These are phyloP conservation scores for Cryptosporidium felis DNA, from an alignment of 169 alveolate genomes.

Conservation along the genomic window DNA sequence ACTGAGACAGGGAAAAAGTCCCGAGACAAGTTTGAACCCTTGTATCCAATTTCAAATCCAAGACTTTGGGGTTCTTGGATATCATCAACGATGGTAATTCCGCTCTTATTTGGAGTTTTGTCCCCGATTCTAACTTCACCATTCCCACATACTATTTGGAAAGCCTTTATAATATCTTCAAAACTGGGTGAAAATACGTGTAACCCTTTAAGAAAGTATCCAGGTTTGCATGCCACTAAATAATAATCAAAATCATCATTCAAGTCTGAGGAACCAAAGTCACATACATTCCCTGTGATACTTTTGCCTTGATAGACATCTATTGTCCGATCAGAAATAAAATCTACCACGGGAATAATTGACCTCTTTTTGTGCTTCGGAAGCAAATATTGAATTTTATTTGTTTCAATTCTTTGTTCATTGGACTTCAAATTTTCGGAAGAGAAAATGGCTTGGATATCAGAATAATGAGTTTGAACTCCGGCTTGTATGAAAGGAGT, in stretches of 20 bases:
- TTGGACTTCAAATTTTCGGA: neutral
- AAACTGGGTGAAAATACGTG: neutral
- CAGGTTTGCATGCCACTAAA: constrained; percentile 51
- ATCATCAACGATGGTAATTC: constrained; percentile 10
- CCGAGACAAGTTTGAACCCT: constrained; percentile 12
- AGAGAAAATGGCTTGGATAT: constrained; percentile 32
- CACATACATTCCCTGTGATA: neutral
- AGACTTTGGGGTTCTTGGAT: constrained; percentile 31
- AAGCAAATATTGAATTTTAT: constrained; percentile 19
- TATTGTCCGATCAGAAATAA: constrained; percentile 15
- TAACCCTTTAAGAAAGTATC: constrained; percentile 40
- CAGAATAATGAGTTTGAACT: constrained; percentile 48
- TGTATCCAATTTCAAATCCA: constrained; percentile 30
- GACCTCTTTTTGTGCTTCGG: constrained; percentile 45
- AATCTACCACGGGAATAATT: constrained; percentile 9
- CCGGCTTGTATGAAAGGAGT: constrained; percentile 49
- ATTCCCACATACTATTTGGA: constrained; percentile 50
- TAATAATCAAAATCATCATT: constrained; percentile 37
- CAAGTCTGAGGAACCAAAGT: neutral
- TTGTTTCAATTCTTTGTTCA: neutral
- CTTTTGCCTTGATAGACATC: constrained; percentile 63
- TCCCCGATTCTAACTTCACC: constrained; percentile 59
- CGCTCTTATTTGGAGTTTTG: constrained; percentile 11
- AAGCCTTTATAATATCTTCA: constrained; percentile 37
- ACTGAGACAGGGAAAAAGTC: constrained; percentile 17